Conservation (phyloP, 2,329 filamentous ascomycete genomes). For the Neocucurbitaria cava region DNA sequence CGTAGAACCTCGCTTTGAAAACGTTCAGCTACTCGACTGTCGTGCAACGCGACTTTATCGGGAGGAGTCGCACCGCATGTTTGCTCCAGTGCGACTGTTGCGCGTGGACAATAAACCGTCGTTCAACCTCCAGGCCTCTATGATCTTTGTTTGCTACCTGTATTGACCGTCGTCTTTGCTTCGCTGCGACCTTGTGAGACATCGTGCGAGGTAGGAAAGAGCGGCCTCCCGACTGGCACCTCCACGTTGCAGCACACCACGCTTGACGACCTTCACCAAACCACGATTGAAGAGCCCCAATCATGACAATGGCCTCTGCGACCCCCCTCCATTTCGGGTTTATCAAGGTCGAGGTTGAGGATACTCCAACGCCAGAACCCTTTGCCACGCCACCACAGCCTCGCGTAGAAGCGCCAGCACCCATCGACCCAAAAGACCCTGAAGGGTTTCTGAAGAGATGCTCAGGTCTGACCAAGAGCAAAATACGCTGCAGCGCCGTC, state of each 20-base stretch:
- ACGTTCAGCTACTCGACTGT: not conserved
- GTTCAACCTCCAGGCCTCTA: not conserved
- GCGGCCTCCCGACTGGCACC: not conserved
- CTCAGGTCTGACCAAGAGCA: slow-evolving; percentile 35
- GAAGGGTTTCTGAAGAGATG: slow-evolving; percentile 37
- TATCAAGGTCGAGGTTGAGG: slow-evolving; percentile 15
- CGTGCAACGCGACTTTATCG: slow-evolving; percentile 4
- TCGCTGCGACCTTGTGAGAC: not conserved
- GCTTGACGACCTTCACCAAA: not conserved
- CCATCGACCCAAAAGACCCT: slow-evolving; percentile 32
- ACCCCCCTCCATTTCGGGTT: not conserved
- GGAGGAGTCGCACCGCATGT: slow-evolving; percentile 9
- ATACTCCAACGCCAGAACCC: slow-evolving; percentile 11
- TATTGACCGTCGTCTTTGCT: not conserved
- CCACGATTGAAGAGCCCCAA: not conserved
- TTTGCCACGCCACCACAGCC: not conserved
- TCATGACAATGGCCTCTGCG: not conserved
- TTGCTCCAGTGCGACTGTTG: not conserved
- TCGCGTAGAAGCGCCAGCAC: slow-evolving; percentile 10
- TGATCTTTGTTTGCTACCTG: not conserved
- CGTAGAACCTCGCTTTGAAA: not conserved
- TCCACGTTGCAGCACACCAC: not conserved
- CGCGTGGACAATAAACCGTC: not conserved
- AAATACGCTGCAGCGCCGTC: slow-evolving; percentile 23
- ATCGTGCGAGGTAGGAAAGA: not conserved